Conservation (phyloP, 1,284 basidiomycete species). For the Irpex lacteus region DNA sequence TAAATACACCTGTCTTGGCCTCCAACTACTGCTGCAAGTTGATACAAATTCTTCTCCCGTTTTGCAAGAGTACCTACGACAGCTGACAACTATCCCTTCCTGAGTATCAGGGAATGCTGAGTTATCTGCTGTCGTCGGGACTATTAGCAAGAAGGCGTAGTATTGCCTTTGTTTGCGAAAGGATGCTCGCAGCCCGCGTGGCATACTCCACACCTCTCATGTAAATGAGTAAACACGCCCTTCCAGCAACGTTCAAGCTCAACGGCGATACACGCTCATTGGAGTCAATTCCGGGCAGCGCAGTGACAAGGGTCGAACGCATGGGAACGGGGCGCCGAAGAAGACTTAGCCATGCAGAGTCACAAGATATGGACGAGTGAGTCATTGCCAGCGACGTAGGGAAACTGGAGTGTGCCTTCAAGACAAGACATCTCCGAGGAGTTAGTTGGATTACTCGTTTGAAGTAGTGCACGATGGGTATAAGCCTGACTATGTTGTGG, state of each 20-base stretch:
- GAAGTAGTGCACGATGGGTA: too few relatives aligned
- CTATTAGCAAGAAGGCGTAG: not conserved
- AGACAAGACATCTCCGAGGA: too few relatives aligned
- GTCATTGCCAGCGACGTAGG: not conserved
- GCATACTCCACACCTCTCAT: not conserved
- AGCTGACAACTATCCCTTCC: not conserved
- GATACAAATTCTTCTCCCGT: not conserved
- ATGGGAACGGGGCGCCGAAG: not conserved
- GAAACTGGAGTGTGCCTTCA: too few relatives aligned
- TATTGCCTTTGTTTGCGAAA: not conserved
- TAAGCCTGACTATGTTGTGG: too few relatives aligned
- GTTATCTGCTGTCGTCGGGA: not conserved
- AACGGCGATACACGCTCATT: not conserved
- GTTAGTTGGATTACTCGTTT: too few relatives aligned
- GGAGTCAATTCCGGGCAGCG: not conserved
- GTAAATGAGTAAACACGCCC: not conserved
- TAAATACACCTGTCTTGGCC: not conserved
- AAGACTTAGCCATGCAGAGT: not conserved
- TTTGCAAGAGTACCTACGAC: not conserved
- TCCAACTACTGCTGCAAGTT: not conserved
- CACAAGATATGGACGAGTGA: not conserved
- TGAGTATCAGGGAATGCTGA: not conserved
- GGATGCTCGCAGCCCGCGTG: not conserved
- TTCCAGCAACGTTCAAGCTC: not conserved
- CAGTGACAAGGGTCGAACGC: not conserved